Base-by-base conservation (phyloP, 192 early-diverging fungal species). In the Podila horticola region DNA sequence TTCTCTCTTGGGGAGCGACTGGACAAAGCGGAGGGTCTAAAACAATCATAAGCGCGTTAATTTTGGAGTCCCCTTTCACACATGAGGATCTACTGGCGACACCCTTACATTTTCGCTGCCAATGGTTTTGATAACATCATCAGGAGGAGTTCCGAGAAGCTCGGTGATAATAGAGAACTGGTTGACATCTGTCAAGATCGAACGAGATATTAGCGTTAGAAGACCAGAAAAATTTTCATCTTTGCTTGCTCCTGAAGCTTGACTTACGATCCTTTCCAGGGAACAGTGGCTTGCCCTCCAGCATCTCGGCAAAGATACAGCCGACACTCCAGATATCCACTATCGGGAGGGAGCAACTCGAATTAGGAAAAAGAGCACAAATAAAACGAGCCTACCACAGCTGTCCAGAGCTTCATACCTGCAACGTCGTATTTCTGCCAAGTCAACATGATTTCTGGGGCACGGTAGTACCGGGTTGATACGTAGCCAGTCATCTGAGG, bases 401-500 rank as follows among this genome's bases (percentile, higher is more conserved):
- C 41, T 45, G 2, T 17, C 15, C 41, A 15, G 15, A 15, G 41
- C n/a, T 20, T 4, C 58, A 28, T 83, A 86, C 86, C 85, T 20
- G 95, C 96, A 52, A 96, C 94, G 59, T 96, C 96, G 86, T 99
- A 99, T 71, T 95, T 96, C 82, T 97, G 96, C 93, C 95, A 97
- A 38, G 95, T 96, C 58, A 99, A 86, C 96, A 99, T 97, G 75
- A 99, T 98, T 69, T 99, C 97, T 36, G 97, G 97, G 13, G 97
- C 96, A 69, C 97, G 93, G 79, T 99, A 99, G 86, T 98, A 98
- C 48, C 97, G 89, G 17, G 97, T 98, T 10, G 96, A 96, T 24
- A 98, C 97, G 84, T 99, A 99, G 30, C 97, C 97, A 26, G 97
- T 98, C 97, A 98, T 98, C 82, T 96, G 94, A 69, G 93, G 92